Evolutionary conservation across 306 rosid genomes (phyloP), one percentile per base, ranked within the genome.

Genomic region (Medicago arabica): DNA sequence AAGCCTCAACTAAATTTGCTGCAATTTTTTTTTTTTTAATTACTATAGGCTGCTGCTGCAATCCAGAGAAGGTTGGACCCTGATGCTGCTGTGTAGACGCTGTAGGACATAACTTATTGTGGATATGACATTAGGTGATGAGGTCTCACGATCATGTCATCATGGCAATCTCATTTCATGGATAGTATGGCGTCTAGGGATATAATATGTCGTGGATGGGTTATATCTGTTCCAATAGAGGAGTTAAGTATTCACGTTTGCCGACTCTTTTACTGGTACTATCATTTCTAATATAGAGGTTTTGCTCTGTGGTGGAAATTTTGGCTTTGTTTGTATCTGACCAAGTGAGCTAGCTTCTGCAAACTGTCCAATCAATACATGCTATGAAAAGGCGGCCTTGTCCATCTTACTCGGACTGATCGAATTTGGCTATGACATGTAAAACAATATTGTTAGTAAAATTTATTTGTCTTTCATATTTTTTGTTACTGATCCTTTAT

Each of bases 31-130:
- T 59, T 55, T 50, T 25, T 75, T 59, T 55, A 44, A 58, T 80
- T 67, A 9, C 79, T 55, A 4, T 64, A 92, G 99, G 98, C 99
- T 63, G 99, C 99, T 12, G 97, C 99, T 57, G 98, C 99, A 55
- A 95, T 95, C 78, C 98, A 95, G 81, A 86, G 96, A 83, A 88
- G 97, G 79, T 88, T 95, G 89, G 99, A 92, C 80, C 97, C 99
- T 50, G 99, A 95, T 75, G 87, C 92, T 40, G 83, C 93, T 7
- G 64, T 88, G 75, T 94, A 76, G 72, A 55, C 23, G 75, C 9
- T 15, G 11, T 61, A 14, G 6, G 86, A 53, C 41, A 19, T 2
- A n/a, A 16, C 50, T 68, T 18, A 5, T 57, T n/a, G 62, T 55
- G 61, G 39, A 69, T 40, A 58, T 62, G 81, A 75, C 23, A 23